Evolutionary conservation across 2,329 filamentous ascomycete species (phyloP).

Genomic region (Penicillium sp.): DNA sequence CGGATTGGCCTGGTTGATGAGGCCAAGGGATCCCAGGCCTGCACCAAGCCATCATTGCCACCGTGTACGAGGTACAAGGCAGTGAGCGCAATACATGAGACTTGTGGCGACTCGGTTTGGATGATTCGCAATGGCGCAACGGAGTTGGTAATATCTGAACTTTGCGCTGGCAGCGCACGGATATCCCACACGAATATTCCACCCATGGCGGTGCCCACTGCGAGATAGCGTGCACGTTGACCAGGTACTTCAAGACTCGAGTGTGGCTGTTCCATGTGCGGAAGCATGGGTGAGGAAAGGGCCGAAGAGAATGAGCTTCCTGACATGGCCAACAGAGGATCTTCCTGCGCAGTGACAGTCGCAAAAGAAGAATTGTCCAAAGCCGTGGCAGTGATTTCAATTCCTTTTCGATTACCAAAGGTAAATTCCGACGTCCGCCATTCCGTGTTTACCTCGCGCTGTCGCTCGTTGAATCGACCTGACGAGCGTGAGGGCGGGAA

Average conservation of each 20-base stretch:
- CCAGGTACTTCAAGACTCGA: conserved; percentile 66
- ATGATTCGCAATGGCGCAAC: conserved; percentile 72
- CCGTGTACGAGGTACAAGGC: conserved; percentile 87
- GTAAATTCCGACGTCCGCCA: conserved; percentile 61
- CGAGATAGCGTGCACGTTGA: conserved; percentile 72
- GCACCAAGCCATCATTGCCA: conserved; percentile 88
- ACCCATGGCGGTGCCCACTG: conserved; percentile 72
- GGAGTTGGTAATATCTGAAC: conserved; percentile 50
- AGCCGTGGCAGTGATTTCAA: conserved; percentile 62
- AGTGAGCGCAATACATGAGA: conserved; percentile 75
- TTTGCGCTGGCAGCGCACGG: conserved; percentile 57
- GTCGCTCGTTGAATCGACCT: conserved; percentile 23
- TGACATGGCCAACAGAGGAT: conserved; percentile 61
- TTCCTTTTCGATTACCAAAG: conserved; percentile 54
- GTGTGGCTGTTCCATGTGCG: conserved; percentile 39
- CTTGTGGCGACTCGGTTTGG: conserved; percentile 81
- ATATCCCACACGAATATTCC: conserved; percentile 80
- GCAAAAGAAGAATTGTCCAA: conserved; percentile 72
- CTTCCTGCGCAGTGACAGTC: conserved; percentile 66
- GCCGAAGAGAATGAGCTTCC: conserved; percentile 51
- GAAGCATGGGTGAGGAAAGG: conserved; percentile 48
- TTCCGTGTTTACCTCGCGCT: conserved; percentile 48
- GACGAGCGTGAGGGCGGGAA: conserved; percentile 30
- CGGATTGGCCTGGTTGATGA: conserved; percentile 72
- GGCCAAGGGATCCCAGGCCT: conserved; percentile 92